Percentiles rank a stretch among this genome's conserved stretches.
Evolutionary conservation across 148 eudicot genomes (phyloP).

Genomic region (Mesembryanthemum crystallinum): DNA sequence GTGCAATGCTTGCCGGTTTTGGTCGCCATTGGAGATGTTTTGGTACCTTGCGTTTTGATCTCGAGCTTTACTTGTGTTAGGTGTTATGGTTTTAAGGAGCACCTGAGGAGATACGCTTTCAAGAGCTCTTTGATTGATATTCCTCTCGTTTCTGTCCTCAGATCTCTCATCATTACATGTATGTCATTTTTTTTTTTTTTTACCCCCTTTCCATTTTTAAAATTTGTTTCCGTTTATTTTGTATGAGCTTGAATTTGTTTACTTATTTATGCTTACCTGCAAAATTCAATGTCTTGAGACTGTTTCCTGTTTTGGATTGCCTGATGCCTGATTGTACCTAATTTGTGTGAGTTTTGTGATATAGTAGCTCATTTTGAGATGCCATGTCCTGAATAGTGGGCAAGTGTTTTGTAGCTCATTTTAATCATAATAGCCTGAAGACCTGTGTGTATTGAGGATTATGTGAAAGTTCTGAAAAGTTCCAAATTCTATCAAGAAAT

Average conservation of each 20-base stretch:
- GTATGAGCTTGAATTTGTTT: too few species aligned
- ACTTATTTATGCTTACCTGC: not conserved
- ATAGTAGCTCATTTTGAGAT: not conserved
- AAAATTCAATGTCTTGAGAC: not conserved
- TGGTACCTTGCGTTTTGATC: conserved; percentile 62
- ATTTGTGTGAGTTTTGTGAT: not conserved
- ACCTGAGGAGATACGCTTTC: conserved; percentile 64
- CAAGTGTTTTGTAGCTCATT: not conserved
- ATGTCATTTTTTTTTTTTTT: conserved; percentile 10
- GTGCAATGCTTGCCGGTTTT: conserved; percentile 60
- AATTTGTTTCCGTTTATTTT: not conserved
- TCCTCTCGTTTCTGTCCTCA: conserved; percentile 76
- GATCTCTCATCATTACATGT: conserved; percentile 85
- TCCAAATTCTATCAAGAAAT: not conserved
- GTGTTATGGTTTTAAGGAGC: conserved; percentile 60
- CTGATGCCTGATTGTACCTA: too few species aligned
- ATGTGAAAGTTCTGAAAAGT: not conserved
- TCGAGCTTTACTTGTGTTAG: conserved; percentile 74
- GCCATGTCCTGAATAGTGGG: not conserved
- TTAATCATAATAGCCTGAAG: not conserved
- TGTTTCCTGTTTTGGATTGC: not conserved
- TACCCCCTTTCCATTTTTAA: not conserved
- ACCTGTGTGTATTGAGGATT: too few species aligned
- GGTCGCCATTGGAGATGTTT: conserved; percentile 67
- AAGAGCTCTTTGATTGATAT: conserved; percentile 76